Conservation (phyloP, 2,329 filamentous ascomycete genomes). For the Torrubiella hemipterigena region DNA sequence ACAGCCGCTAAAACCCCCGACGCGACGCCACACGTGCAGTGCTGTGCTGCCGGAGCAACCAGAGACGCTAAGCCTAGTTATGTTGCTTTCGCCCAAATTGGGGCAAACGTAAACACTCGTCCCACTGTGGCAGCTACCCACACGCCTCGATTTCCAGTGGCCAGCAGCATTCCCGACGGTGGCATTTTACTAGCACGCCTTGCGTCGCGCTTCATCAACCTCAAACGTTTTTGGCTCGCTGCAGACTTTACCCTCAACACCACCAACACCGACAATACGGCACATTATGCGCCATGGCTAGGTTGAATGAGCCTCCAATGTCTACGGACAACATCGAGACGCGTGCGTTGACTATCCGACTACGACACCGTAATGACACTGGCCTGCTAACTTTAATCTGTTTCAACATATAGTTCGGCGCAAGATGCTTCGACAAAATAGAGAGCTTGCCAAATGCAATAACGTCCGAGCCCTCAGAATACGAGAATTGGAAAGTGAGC, state of each 20-base stretch:
- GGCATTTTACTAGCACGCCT: no score
- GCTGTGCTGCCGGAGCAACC: constrained; percentile 3
- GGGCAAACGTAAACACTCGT: constrained; percentile 3
- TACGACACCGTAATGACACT: constrained; percentile 5
- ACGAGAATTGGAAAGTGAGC: constrained; percentile 64
- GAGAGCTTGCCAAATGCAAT: constrained; percentile 71
- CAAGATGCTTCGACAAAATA: constrained; percentile 71
- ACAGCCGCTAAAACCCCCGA: background rate
- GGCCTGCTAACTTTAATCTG: constrained; percentile 10
- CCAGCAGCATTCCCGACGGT: no score
- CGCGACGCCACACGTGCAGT: constrained; percentile 1
- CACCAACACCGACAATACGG: constrained; percentile 9
- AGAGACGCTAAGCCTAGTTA: background rate
- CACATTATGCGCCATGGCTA: constrained; percentile 64
- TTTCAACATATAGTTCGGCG: constrained; percentile 50
- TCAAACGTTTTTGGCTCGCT: background rate
- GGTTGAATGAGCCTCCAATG: constrained; percentile 63
- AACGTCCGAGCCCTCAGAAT: constrained; percentile 68
- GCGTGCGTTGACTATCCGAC: constrained; percentile 37
- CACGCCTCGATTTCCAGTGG: no score
- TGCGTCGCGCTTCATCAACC: no score
- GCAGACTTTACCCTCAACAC: constrained; percentile 1
- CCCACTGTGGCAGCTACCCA: background rate
- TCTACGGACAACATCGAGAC: constrained; percentile 60
- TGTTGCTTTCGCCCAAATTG: constrained; percentile 2